Evolutionary conservation across 2,329 filamentous ascomycete genomes (phyloP).

Genomic region (Epichloe baconii): DNA sequence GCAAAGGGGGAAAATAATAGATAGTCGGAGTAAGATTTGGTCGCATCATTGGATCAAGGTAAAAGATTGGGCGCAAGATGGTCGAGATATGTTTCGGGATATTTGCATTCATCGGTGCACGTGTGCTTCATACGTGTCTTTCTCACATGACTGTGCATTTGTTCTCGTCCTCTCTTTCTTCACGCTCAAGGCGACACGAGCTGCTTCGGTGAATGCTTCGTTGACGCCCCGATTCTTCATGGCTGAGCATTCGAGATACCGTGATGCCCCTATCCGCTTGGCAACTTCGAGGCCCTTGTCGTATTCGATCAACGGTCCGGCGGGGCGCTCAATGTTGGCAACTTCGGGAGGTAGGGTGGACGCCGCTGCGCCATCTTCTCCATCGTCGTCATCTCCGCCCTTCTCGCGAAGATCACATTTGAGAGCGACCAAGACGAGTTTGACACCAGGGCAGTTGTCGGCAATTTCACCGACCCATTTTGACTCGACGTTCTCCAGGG

Average conservation of each 20-base stretch:
- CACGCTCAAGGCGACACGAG: slow-evolving; percentile 74
- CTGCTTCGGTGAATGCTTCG: slow-evolving; percentile 95
- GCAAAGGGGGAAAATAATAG: not conserved
- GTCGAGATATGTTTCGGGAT: not conserved
- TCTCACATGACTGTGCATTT: slow-evolving; percentile 49
- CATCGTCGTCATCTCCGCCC: slow-evolving; percentile 56
- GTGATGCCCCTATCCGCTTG: slow-evolving; percentile 77
- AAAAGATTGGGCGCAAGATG: not conserved
- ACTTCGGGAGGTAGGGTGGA: slow-evolving; percentile 7
- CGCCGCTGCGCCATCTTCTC: slow-evolving; percentile 39
- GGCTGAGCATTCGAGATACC: slow-evolving; percentile 95
- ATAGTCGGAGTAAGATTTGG: not conserved
- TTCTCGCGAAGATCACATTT: slow-evolving; percentile 92
- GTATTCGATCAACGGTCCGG: slow-evolving; percentile 71
- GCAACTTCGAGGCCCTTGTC: slow-evolving; percentile 85
- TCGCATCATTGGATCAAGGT: not conserved
- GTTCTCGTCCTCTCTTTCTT: slow-evolving; percentile 51
- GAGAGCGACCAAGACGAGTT: slow-evolving; percentile 85
- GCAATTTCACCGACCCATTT: slow-evolving; percentile 98
- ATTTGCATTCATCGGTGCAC: slow-evolving; percentile 2
- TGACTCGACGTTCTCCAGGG: slow-evolving; percentile 93
- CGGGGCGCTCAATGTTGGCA: slow-evolving; percentile 31
- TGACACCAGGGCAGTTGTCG: slow-evolving; percentile 92
- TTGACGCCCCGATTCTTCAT: slow-evolving; percentile 98
- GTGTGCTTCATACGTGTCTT: not conserved